Conservation (phyloP, 2,329 filamentous ascomycete species). For the Colletotrichum sp. region DNA sequence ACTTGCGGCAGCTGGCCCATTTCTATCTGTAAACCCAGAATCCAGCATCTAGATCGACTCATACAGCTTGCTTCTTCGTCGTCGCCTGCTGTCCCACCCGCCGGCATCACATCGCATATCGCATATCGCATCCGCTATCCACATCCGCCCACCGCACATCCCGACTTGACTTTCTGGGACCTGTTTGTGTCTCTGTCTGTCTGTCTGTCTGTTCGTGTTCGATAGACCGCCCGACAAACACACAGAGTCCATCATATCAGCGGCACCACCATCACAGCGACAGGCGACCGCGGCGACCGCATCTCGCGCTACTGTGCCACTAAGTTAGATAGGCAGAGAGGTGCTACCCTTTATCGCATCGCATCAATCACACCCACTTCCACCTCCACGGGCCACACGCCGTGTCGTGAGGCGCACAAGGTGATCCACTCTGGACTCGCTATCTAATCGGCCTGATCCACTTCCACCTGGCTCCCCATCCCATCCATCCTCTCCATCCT, state of each 20-base stretch:
- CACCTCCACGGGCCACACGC: not conserved
- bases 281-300: not conserved
- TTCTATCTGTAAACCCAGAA: not conserved
- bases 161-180: not conserved
- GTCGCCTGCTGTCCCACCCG: not conserved
- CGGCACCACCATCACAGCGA: not conserved
- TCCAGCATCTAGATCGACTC: not conserved
- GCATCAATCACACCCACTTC: not conserved
- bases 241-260: not conserved
- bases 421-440: not conserved
- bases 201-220: not conserved
- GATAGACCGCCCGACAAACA: not conserved
- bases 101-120: not conserved
- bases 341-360: slow-evolving; percentile 21
- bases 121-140: not conserved
- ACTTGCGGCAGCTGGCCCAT: not conserved
- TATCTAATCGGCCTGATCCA: slow-evolving; percentile 20
- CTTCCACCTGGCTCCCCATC: not conserved
- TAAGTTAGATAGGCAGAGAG: not conserved
- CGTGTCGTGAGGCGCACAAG: not conserved
- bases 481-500: slow-evolving; percentile 11
- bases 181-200: not conserved
- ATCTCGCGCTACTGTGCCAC: not conserved
- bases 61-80: not conserved
- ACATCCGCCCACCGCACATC: not conserved